Evolutionary conservation across 108 stramenopile species (phyloP).

Genomic region (Cylindrotheca closterium): DNA sequence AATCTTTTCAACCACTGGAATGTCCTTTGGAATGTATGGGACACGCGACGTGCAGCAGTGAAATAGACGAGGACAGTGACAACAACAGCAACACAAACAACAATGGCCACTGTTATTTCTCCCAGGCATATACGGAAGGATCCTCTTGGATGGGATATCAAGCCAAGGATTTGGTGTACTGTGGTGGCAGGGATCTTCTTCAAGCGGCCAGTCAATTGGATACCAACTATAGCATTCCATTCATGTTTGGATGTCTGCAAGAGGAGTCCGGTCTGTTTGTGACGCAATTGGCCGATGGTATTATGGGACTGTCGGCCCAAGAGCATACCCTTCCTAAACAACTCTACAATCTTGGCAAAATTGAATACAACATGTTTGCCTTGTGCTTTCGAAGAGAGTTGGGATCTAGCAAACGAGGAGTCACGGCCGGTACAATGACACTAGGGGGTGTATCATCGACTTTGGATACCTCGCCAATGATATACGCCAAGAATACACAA

Average conservation of each 20-base stretch:
- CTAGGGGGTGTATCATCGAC: constrained; percentile 81
- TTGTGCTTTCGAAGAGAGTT: constrained; percentile 84
- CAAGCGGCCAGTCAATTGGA: constrained; percentile 39
- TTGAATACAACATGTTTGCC: constrained; percentile 79
- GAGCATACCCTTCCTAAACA: constrained; percentile 82
- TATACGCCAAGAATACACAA: constrained; percentile 75
- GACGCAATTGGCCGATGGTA: constrained; percentile 91
- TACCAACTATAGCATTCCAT: constrained; percentile 37
- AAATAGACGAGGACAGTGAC: neutral
- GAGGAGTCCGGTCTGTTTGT: constrained; percentile 33
- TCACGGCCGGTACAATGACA: constrained; percentile 72
- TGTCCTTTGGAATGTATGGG: constrained; percentile 58
- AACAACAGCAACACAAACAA: neutral
- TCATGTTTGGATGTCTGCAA: constrained; percentile 90
- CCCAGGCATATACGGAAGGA: constrained; percentile 65
- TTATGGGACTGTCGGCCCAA: constrained; percentile 91
- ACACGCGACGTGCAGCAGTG: constrained; percentile 1
- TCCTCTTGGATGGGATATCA: constrained; percentile 55
- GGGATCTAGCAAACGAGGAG: constrained; percentile 48
- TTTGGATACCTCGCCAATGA: constrained; percentile 83
- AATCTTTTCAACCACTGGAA: constrained; percentile 55
- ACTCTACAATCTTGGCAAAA: constrained; percentile 62
- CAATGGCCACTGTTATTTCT: constrained; percentile 31
- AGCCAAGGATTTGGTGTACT: constrained; percentile 44
- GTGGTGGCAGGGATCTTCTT: constrained; percentile 44